These are phyloP conservation scores for Fagopyrum homotropicum DNA, from an alignment of 148 eudicot species.

Conservation along the genomic window DNA sequence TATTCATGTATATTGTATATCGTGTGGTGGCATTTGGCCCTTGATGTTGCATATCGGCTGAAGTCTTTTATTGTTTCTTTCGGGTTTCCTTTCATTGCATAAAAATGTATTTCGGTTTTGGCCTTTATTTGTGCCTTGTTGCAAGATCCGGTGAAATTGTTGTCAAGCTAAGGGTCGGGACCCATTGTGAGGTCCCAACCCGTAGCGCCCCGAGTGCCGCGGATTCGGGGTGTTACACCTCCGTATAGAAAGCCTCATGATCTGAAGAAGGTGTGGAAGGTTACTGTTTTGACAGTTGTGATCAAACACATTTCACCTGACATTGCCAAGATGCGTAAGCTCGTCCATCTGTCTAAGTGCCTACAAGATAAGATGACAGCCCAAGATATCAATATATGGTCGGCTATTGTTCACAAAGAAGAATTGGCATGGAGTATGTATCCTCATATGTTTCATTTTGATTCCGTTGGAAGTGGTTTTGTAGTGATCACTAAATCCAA, in stretches of 20 bases:
- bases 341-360: slow-evolving; percentile 12
- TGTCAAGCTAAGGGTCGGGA: too few species aligned
- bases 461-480: not conserved
- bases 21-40: too few species aligned
- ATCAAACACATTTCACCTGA: slow-evolving; percentile 14
- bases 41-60: too few species aligned
- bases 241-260: slow-evolving; percentile 16
- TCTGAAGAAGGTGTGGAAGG: slow-evolving; percentile 9
- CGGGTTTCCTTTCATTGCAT: too few species aligned
- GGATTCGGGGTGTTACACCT: too few species aligned
- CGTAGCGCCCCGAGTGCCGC: too few species aligned
- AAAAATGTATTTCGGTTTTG: too few species aligned
- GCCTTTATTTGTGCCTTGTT: too few species aligned
- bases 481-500: not conserved
- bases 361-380: slow-evolving; percentile 17
- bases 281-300: not conserved
- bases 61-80: too few species aligned
- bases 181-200: too few species aligned
- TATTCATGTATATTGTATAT: too few species aligned
- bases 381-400: slow-evolving; percentile 4
- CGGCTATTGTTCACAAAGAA: slow-evolving; percentile 11
- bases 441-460: not conserved
- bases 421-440: not conserved
- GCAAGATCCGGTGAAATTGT: too few species aligned
- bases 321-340: not conserved